These are phyloP conservation scores for Ramularia collo-cygni DNA, from an alignment of 2,329 filamentous ascomycete species.

Conservation along the genomic window DNA sequence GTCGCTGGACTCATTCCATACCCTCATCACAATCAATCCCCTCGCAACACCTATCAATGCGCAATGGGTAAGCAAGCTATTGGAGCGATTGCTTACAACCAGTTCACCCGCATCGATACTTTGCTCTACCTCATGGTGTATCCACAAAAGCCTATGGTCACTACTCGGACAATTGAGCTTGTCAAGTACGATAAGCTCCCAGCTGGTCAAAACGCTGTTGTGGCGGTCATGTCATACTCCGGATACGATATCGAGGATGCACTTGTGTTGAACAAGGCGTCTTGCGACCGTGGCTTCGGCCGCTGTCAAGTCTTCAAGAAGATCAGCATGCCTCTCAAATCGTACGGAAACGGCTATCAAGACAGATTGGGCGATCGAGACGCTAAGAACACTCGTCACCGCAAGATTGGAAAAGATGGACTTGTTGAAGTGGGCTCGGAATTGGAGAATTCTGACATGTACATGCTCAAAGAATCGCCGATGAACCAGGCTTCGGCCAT, in stretches of 20 bases:
- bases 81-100: conserved; percentile 95
- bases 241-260: conserved; percentile 99
- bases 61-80: conserved; percentile 99
- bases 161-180: conserved; percentile 91
- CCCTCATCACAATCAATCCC: conserved; percentile 97
- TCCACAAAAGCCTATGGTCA: conserved; percentile 94
- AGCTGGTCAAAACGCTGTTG: conserved; percentile 91
- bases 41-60: conserved; percentile 93
- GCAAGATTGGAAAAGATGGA: conserved; percentile 76
- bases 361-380: conserved; percentile 57
- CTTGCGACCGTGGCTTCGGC: conserved; percentile 88
- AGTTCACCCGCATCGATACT: conserved; percentile 94
- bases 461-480: conserved; percentile 84
- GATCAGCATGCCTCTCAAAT: conserved; percentile 76
- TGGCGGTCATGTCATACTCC: conserved; percentile 98
- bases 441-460: conserved; percentile 71
- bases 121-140: conserved; percentile 96
- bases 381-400: conserved; percentile 46
- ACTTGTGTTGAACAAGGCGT: conserved; percentile 92
- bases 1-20: conserved; percentile 96
- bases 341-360: conserved; percentile 72
- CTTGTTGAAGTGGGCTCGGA: conserved; percentile 78
- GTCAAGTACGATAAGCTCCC: conserved; percentile 97
- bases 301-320: conserved; percentile 98
- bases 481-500: conserved; percentile 60